Conservation (phyloP, 768 basidiomycete genomes). For the Mycena rosella region DNA sequence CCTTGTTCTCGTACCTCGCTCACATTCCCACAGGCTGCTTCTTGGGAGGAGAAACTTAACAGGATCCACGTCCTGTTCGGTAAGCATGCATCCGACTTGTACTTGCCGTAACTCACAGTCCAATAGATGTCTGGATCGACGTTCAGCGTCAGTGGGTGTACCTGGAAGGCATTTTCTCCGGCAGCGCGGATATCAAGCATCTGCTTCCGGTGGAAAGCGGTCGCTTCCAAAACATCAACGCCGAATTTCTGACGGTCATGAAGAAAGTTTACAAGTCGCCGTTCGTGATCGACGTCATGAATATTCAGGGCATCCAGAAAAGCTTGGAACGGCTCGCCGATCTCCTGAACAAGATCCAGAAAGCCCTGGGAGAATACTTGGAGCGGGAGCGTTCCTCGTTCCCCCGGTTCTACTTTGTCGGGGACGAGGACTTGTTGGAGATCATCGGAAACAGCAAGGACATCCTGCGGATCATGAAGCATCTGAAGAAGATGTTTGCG, state of each 20-base stretch:
- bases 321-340: constrained; percentile 97
- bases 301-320: constrained; percentile 96
- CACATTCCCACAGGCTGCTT: constrained; percentile 68
- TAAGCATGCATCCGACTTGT: constrained; percentile 48
- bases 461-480: constrained; percentile 97
- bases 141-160: constrained; percentile 99
- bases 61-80: constrained; percentile 97
- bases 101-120: neutral
- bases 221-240: constrained; percentile 99
- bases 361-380: constrained; percentile 98
- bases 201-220: constrained; percentile 96
- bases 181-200: constrained; percentile 99
- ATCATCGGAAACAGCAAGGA: constrained; percentile 99
- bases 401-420: constrained; percentile 99
- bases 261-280: constrained; percentile 99
- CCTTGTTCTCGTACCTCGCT: constrained; percentile 23
- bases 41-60: constrained; percentile 98
- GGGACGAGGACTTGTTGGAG: constrained; percentile 97
- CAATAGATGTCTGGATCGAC: constrained; percentile 96
- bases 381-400: constrained; percentile 98
- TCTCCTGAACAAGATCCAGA: constrained; percentile 97
- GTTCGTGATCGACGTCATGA: constrained; percentile 96
- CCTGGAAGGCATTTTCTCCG: constrained; percentile 99
- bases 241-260: constrained; percentile 98
- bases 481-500: constrained; percentile 99